Base-by-base conservation (phyloP, 768 basidiomycete species). In the Xanthoconium stramineum region DNA sequence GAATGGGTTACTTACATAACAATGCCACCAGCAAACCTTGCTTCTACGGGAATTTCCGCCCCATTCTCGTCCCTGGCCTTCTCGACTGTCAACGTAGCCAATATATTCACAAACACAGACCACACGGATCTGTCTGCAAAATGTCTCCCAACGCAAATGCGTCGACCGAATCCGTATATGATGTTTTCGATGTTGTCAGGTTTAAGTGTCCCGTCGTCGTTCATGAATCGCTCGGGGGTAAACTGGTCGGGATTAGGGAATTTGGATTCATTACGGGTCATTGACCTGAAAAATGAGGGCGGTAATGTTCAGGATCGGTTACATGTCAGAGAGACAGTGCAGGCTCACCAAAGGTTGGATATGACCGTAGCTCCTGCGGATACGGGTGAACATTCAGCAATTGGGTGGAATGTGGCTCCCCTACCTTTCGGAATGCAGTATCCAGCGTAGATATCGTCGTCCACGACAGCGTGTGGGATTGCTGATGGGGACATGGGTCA, bases 351-450 rank as follows among this genome's bases (percentile, higher is more conserved):
- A 32, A 66, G 53, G 33, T 67, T 65, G 19, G 55, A 19, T 32
- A 67, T 14, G 6, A 67, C 44, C 0, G 61, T 53, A 4, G 61
- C 55, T 39, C 65, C 65, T 65, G 46, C 10, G 11, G 28, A 40
- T 28, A n/a, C 9, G 3, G 11, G 24, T 67, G 17, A 56, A 20
- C 17, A 32, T 3, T 36, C 8, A 15, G 11, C 13, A 24, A 28
- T n/a, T 35, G 13, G 0, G 5, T 15, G 6, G 20, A 33, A 38
- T 39, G 20, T 39, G 33, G 14, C 12, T 7, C 13, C 28, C 48
- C 35, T 24, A 67, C 65, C 65, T 57, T 76, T 75, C 5, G 84
- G 84, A 46, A 86, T 85, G 9, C 75, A 66, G 53, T 78, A 80
- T n/a, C 77, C 75, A 33, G 71, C 67, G 56, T 78, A 80, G 7